A percentile compares a stretch with the other conserved stretches of the same genome.
Evolutionary conservation across 1,284 basidiomycete species (phyloP).

Genomic region (Hymenochaete sp.): DNA sequence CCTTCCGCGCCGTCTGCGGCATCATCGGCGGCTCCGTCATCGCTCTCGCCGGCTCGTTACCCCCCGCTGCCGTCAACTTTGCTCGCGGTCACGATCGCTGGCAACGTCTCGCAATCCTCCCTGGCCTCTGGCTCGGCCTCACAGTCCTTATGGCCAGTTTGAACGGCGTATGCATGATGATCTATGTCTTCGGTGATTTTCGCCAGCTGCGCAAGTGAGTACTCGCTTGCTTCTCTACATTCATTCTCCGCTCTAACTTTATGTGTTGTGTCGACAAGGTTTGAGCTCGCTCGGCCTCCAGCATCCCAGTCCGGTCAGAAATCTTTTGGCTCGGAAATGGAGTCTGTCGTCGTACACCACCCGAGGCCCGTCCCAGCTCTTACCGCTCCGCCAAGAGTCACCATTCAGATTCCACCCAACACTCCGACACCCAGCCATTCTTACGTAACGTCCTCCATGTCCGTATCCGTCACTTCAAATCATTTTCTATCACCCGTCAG

Average conservation of each 20-base stretch:
- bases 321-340: too few species aligned
- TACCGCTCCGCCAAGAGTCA: conserved; percentile 12
- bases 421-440: conserved; percentile 10
- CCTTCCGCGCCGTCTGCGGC: conserved; percentile 57
- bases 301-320: neutral
- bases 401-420: conserved; percentile 10
- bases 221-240: neutral
- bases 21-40: conserved; percentile 48
- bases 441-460: conserved; percentile 3
- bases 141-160: conserved; percentile 53
- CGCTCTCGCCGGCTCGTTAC: conserved; percentile 36
- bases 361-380: conserved; percentile 9
- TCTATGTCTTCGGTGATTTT: conserved; percentile 74
- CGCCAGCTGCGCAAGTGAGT: conserved; percentile 54
- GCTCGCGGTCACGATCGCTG: conserved; percentile 37
- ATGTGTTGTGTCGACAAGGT: conserved; percentile 23
- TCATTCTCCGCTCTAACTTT: too few species aligned
- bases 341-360: neutral
- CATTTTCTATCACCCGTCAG: too few species aligned
- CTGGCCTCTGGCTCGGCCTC: conserved; percentile 62
- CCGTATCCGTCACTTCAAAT: conserved; percentile 1
- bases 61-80: conserved; percentile 46
- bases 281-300: conserved; percentile 59
- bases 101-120: conserved; percentile 51
- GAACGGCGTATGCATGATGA: conserved; percentile 58